These are phyloP conservation scores for Davidsoniella australis DNA, from an alignment of 2,329 filamentous ascomycete species.

Conservation along the genomic window DNA sequence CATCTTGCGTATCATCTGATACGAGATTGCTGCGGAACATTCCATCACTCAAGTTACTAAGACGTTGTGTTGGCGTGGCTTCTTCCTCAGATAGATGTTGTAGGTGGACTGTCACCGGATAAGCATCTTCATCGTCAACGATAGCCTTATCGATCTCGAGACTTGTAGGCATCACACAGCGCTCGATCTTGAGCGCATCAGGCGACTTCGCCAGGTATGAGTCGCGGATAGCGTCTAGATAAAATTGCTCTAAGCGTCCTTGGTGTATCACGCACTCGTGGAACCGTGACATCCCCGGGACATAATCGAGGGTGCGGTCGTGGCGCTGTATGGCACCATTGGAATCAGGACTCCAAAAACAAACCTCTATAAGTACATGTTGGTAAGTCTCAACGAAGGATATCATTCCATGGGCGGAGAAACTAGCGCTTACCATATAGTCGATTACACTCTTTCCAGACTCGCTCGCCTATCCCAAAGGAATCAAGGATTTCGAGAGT, in stretches of 20 bases:
- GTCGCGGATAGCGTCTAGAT: slow-evolving; percentile 42
- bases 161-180: slow-evolving; percentile 38
- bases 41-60: slow-evolving; percentile 23
- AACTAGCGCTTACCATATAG: slow-evolving; percentile 36
- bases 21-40: slow-evolving; percentile 42
- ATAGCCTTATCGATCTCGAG: slow-evolving; percentile 35
- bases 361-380: slow-evolving; percentile 6
- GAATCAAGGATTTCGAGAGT: slow-evolving; percentile 59
- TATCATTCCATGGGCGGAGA: too few species aligned
- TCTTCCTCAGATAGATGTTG: slow-evolving; percentile 41
- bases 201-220: slow-evolving; percentile 23
- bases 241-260: slow-evolving; percentile 51
- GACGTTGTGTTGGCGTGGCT: slow-evolving; percentile 27
- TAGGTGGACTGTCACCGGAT: slow-evolving; percentile 44
- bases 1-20: slow-evolving; percentile 38
- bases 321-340: slow-evolving; percentile 39
- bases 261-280: slow-evolving; percentile 54
- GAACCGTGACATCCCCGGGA: slow-evolving; percentile 42
- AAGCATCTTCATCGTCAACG: slow-evolving; percentile 31
- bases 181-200: slow-evolving; percentile 34
- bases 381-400: not conserved
- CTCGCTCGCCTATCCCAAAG: slow-evolving; percentile 47
- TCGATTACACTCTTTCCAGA: slow-evolving; percentile 49
- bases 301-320: slow-evolving; percentile 45
- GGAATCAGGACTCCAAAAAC: slow-evolving; percentile 44